Percentiles rank a stretch among this genome's conserved stretches.
These are phyloP conservation scores for Wickerhamiella qilinensis DNA, from an alignment of 805 yeast species.

Conservation along the genomic window DNA sequence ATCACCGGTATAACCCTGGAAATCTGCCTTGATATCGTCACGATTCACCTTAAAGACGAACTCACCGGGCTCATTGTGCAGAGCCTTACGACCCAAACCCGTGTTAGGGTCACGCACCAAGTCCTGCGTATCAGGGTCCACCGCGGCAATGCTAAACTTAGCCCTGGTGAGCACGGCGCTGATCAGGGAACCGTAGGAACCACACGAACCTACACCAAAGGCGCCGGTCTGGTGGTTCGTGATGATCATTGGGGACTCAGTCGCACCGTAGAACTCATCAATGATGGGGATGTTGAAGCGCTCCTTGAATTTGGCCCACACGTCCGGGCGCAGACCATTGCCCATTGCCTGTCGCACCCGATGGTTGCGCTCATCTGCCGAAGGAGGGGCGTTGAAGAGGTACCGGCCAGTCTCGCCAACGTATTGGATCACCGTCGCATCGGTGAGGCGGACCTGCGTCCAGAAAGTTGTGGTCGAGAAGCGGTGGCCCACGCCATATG, in stretches of 20 bases:
- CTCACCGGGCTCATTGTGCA: constrained; percentile 65
- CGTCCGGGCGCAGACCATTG: constrained; percentile 77
- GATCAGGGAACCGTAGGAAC: constrained; percentile 44
- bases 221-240: constrained; percentile 66
- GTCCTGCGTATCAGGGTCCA: constrained; percentile 64
- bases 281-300: constrained; percentile 59
- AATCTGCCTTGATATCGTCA: constrained; percentile 50
- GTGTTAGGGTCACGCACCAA: constrained; percentile 51
- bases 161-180: constrained; percentile 34
- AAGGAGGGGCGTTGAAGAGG: constrained; percentile 45
- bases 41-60: constrained; percentile 59
- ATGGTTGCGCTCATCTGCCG: constrained; percentile 47
- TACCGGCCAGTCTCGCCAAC: constrained; percentile 94
- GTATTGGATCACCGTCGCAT: constrained; percentile 74
- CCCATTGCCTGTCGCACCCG: constrained; percentile 61
- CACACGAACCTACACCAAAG: constrained; percentile 75
- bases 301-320: constrained; percentile 67
- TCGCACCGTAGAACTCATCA: constrained; percentile 88
- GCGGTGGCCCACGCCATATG: constrained; percentile 61
- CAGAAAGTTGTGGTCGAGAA: constrained; percentile 76
- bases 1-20: constrained; percentile 83
- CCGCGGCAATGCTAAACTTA: constrained; percentile 39
- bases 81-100: constrained; percentile 45
- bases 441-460: constrained; percentile 62
- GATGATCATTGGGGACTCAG: constrained; percentile 82